phyloP scores from a whole-genome alignment of 257 asterid genomes.

The Parsonsia alboflavescens region DNA sequence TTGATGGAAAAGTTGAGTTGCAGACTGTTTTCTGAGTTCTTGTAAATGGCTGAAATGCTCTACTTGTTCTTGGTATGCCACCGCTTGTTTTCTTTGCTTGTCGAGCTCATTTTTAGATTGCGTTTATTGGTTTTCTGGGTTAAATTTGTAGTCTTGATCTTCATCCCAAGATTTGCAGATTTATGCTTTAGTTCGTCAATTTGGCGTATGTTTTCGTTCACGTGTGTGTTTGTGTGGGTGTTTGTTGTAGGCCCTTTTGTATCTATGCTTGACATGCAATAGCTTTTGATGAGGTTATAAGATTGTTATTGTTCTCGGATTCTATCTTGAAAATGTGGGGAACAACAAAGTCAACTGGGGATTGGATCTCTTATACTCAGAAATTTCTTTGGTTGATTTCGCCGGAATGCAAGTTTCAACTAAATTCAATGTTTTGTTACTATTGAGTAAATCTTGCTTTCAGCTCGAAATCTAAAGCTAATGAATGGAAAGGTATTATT shows the following conservation, averaged over 20 bases:
- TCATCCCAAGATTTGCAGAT: constrained; percentile 1
- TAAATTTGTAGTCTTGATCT: not conserved
- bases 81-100: not conserved
- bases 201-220: not conserved
- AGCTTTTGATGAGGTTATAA: not conserved
- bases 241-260: not conserved
- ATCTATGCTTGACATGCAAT: constrained; percentile 14
- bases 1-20: constrained; percentile 15
- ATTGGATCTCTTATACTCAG: constrained; percentile 11
- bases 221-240: not conserved
- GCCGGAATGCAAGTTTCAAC: constrained; percentile 4
- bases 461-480: constrained; percentile 2
- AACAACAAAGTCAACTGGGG: not conserved
- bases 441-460: constrained; percentile 11
- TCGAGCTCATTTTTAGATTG: not conserved
- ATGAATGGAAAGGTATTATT: not conserved
- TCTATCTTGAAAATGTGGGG: constrained; percentile 1
- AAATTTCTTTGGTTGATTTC: constrained; percentile 3
- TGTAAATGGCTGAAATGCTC: constrained; percentile 20
- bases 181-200: not conserved
- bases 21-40: constrained; percentile 8
- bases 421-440: constrained; percentile 4
- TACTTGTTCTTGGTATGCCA: constrained; percentile 21
- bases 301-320: not conserved
- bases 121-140: not conserved